Evolutionary conservation across 73 alveolate genomes (phyloP).

Genomic region (Paramecium caudatum): DNA sequence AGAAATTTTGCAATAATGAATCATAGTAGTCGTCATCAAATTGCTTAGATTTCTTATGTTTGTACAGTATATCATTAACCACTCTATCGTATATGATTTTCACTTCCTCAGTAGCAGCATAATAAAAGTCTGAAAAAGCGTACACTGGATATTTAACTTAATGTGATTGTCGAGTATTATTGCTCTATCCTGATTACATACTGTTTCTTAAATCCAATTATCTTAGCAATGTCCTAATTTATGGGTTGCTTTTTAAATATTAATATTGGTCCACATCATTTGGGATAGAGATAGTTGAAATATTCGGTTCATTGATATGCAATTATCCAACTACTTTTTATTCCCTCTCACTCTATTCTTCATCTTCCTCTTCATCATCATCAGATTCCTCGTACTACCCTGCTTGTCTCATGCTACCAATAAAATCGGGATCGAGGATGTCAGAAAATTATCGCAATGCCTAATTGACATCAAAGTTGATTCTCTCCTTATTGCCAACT

Average conservation of each 20-base stretch:
- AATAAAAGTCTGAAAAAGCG: conserved; percentile 51
- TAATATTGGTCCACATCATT: background rate
- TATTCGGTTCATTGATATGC: background rate
- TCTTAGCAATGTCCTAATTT: conserved; percentile 18
- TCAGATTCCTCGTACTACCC: background rate
- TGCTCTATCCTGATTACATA: conserved; percentile 24
- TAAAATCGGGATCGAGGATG: background rate
- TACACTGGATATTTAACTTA: conserved; percentile 47
- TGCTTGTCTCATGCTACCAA: background rate
- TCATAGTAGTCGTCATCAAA: conserved; percentile 61
- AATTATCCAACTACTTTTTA: background rate
- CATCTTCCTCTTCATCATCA: conserved; percentile 4
- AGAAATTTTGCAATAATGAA: conserved; percentile 5
- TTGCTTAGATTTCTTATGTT: background rate
- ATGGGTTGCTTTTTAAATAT: background rate
- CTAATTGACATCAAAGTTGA: background rate
- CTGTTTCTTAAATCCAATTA: conserved; percentile 27
- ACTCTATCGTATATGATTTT: background rate
- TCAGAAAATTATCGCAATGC: background rate
- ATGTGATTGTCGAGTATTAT: background rate
- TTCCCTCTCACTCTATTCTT: background rate
- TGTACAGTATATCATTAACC: background rate
- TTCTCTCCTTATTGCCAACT: background rate
- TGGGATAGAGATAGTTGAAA: background rate
- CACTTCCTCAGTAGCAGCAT: conserved; percentile 46